Percentiles rank a stretch among this genome's conserved stretches.
Evolutionary conservation across 371 early-diverging fungal species (phyloP).

Genomic region (Chytridium lagenaria): DNA sequence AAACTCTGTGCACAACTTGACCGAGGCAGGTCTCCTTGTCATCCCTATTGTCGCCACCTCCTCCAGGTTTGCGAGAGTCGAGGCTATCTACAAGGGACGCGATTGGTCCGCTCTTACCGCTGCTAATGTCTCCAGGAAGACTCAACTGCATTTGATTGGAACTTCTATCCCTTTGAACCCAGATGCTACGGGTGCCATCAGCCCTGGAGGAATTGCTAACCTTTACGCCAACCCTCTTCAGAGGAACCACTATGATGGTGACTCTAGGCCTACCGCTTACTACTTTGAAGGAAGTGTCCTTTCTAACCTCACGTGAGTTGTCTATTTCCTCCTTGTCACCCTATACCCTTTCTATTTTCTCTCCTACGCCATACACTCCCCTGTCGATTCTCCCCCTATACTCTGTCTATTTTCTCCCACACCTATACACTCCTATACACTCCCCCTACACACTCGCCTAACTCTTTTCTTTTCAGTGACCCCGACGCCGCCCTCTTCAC

Average conservation of each 20-base stretch:
- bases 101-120: neutral
- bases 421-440: no score
- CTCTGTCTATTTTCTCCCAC: no score
- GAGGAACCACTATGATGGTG: neutral
- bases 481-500: neutral
- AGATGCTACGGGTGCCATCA: neutral
- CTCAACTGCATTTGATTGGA: neutral
- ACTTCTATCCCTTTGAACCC: neutral
- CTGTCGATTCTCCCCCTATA: no score
- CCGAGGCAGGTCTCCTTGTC: conserved; percentile 6
- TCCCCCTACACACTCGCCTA: no score
- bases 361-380: no score
- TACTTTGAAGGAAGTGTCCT: neutral
- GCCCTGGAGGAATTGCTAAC: neutral
- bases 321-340: no score
- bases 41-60: conserved; percentile 22
- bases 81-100: conserved; percentile 14
- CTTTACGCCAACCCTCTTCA: neutral
- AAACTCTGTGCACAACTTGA: neutral
- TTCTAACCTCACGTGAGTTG: neutral
- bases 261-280: neutral
- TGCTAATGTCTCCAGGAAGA: neutral
- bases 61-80: conserved; percentile 17
- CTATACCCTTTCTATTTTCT: no score
- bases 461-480: no score